A percentile compares a stretch with the other conserved stretches of the same genome.
phyloP scores from a whole-genome alignment of 331 rosid genomes.

The Spiraea crenata region DNA sequence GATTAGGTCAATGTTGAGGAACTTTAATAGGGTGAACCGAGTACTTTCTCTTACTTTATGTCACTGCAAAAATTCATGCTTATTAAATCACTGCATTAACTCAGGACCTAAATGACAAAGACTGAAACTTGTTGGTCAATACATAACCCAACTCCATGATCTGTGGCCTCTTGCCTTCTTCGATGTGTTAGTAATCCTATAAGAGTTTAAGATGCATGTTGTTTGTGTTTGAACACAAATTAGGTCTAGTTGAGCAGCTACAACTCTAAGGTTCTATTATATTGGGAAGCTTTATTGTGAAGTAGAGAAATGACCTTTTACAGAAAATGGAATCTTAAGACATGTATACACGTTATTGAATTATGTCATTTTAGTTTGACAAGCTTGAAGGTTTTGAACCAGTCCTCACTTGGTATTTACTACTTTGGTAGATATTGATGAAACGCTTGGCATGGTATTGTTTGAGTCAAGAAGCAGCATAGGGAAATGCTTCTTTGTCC shows the following conservation, averaged over 20 bases:
- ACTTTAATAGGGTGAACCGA: not conserved
- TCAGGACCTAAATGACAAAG: not conserved
- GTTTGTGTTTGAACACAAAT: not conserved
- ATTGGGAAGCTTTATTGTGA: not conserved
- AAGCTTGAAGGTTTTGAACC: not conserved
- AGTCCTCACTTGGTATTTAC: not conserved
- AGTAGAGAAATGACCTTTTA: not conserved
- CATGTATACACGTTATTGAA: not conserved
- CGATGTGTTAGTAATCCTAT: not conserved
- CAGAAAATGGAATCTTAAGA: not conserved
- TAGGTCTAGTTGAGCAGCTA: not conserved
- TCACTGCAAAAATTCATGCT: not conserved
- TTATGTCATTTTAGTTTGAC: not conserved
- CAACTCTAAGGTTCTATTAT: not conserved
- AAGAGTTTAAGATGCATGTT: not conserved
- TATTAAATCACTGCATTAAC: not conserved
- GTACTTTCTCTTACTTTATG: not conserved
- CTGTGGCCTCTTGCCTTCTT: not conserved
- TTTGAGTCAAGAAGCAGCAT: not conserved
- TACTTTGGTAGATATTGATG: not conserved
- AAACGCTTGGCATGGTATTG: not conserved
- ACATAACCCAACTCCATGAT: not conserved
- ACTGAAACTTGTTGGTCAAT: not conserved
- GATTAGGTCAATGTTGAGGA: not conserved
- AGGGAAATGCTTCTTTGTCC: not conserved